Evolutionary conservation across 2,329 filamentous ascomycete genomes (phyloP), one percentile per base, ranked within the genome.

Genomic region (Xylariaceae sp.): DNA sequence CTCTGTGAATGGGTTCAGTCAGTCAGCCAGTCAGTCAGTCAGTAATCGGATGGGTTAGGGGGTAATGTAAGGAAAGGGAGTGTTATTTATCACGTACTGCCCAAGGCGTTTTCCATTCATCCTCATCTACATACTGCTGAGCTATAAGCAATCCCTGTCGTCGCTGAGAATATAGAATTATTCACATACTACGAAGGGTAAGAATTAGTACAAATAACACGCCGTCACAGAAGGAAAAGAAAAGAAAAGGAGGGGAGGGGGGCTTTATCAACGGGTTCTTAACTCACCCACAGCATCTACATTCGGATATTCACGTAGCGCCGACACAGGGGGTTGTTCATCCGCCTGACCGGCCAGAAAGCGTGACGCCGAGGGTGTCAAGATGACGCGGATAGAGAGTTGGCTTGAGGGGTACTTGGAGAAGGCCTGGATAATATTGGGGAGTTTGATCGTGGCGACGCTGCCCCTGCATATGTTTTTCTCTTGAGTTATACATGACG

Each of bases 391-490:
- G 69, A 97, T 90, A 7, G 89, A 90, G 54, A 96, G 76, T 47
- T 5, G 58, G 44, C 57, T 47, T 39, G 79, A 67, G 68, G 44
- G 67, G 62, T 42, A 60, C 44, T 12, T 56, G 55, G 72, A 76
- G 3, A 91, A 78, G 1, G 83, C 77, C 19, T 72, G 65, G 56
- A 87, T 76, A 61, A 91, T 89, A 40, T 80, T 74, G 1, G 84
- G 84, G 2, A 90, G 74, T 68, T 96, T 96, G 66, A 96, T 95
- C 5, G 88, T 90, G 11, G 91, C 91, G n/a, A 95, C 89, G 0
- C 87, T 86, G 47, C 85, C 47, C 43, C 56, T 58, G 27, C 47
- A 19, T 19, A 19, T 19, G 19, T 19, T 19, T 19, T 19, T 19
- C 27, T 32, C 12, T 19, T 76, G 45, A 26, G 50, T 60, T 53